Conservation (phyloP, 2,329 filamentous ascomycete species). For the Penicillium janthinellum region DNA sequence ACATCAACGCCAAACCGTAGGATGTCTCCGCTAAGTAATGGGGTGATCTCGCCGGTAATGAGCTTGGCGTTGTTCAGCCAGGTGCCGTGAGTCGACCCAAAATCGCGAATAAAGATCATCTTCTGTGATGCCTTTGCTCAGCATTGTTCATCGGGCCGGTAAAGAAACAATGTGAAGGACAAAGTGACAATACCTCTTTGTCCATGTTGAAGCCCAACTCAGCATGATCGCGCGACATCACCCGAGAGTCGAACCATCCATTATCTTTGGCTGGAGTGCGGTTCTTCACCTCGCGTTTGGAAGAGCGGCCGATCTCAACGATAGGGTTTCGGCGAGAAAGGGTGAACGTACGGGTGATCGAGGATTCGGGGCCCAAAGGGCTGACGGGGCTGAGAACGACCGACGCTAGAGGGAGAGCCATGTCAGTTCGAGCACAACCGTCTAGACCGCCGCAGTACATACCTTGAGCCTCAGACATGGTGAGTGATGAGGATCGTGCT, state of each 20-base stretch:
- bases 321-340: slow-evolving; percentile 31
- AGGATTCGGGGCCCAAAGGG: slow-evolving; percentile 29
- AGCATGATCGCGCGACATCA: slow-evolving; percentile 52
- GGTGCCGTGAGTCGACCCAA: slow-evolving; percentile 65
- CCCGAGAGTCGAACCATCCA: slow-evolving; percentile 50
- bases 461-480: slow-evolving; percentile 32
- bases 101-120: slow-evolving; percentile 57
- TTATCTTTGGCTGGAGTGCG: slow-evolving; percentile 42
- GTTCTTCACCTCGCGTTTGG: slow-evolving; percentile 41
- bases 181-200: slow-evolving; percentile 28
- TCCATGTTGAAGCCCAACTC: slow-evolving; percentile 33
- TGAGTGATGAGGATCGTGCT: slow-evolving; percentile 2
- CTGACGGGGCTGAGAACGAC: slow-evolving; percentile 36
- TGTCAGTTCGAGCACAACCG: neutral
- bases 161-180: neutral
- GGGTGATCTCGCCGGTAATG: slow-evolving; percentile 38
- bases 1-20: slow-evolving; percentile 54
- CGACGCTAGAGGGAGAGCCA: slow-evolving; percentile 27
- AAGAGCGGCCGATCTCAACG: slow-evolving; percentile 46
- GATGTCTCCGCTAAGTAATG: slow-evolving; percentile 41
- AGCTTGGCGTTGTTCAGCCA: slow-evolving; percentile 54
- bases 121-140: slow-evolving; percentile 31
- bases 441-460: slow-evolving; percentile 6
- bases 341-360: slow-evolving; percentile 36
- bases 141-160: neutral